phyloP scores from a whole-genome alignment of 257 asterid genomes.

The Paraleonurus japonicus region DNA sequence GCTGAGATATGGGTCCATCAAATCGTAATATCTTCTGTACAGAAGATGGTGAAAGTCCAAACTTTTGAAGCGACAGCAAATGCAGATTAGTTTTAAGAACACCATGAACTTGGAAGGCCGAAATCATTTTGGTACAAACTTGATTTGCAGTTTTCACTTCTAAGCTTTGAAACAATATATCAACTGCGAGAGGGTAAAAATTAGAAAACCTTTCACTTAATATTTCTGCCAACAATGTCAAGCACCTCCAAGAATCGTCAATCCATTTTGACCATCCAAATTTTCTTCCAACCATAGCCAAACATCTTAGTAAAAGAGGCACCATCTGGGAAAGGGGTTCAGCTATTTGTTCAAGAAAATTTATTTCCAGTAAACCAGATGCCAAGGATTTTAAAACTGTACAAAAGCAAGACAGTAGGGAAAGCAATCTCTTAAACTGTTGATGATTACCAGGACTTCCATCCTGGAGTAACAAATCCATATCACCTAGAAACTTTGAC shows the following conservation, averaged over 20 bases:
- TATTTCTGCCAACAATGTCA: slow-evolving; percentile 97
- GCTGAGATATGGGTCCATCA: slow-evolving; percentile 71
- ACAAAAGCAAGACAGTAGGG: slow-evolving; percentile 79
- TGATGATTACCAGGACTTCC: slow-evolving; percentile 78
- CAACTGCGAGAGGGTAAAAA: slow-evolving; percentile 72
- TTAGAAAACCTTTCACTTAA: slow-evolving; percentile 76
- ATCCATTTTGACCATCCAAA: slow-evolving; percentile 97
- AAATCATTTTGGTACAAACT: slow-evolving; percentile 40
- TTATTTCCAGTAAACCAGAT: slow-evolving; percentile 93
- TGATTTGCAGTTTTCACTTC: slow-evolving; percentile 43
- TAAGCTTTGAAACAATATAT: slow-evolving; percentile 87
- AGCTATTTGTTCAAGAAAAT: slow-evolving; percentile 73
- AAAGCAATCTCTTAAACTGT: slow-evolving; percentile 80
- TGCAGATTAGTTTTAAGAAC: slow-evolving; percentile 94
- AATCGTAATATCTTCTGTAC: slow-evolving; percentile 65
- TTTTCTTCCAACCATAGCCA: slow-evolving; percentile 81
- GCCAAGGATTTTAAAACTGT: slow-evolving; percentile 93
- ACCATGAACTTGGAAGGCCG: slow-evolving; percentile 91
- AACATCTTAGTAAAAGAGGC: slow-evolving; percentile 73
- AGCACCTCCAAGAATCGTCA: slow-evolving; percentile 97
- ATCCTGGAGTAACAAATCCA: slow-evolving; percentile 90
- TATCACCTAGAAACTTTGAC: slow-evolving; percentile 92
- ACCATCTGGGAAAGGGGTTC: slow-evolving; percentile 91
- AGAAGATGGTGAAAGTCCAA: slow-evolving; percentile 78
- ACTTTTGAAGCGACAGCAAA: slow-evolving; percentile 87